phyloP scores from a whole-genome alignment of 192 early-diverging fungal species.

The Spizellomyces punctatus region DNA sequence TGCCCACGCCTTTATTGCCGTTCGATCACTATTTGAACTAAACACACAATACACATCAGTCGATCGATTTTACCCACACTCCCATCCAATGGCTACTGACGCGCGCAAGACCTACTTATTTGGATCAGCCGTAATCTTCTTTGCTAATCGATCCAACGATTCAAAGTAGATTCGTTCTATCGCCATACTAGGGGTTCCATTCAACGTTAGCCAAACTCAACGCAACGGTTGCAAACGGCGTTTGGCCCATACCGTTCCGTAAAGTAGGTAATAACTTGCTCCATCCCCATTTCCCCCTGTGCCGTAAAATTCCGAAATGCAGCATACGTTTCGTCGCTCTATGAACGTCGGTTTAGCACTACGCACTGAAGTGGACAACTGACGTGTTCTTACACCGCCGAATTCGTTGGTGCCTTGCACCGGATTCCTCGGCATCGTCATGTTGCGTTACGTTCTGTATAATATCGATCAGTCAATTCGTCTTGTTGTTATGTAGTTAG shows the following conservation, averaged over 20 bases:
- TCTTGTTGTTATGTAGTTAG: too few species aligned
- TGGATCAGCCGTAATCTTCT: not conserved
- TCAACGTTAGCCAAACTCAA: not conserved
- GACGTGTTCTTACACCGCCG: not conserved
- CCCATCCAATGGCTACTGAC: not conserved
- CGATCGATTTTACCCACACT: not conserved
- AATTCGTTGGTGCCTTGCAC: not conserved
- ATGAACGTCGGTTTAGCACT: not conserved
- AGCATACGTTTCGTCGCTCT: conserved; percentile 7
- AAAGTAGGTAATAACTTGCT: conserved; percentile 14
- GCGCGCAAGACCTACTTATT: not conserved
- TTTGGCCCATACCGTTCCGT: conserved; percentile 5
- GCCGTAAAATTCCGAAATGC: conserved; percentile 4
- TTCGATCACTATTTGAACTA: not conserved
- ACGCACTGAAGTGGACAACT: not conserved
- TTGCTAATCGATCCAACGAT: not conserved
- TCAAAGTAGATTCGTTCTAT: conserved; percentile 16
- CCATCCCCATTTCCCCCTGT: not conserved
- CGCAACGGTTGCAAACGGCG: not conserved
- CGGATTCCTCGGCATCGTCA: not conserved
- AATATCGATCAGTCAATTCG: too few species aligned
- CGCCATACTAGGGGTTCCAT: not conserved
- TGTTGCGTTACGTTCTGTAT: not conserved
- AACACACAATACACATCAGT: too few species aligned
- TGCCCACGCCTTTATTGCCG: conserved; percentile 13